Evolutionary conservation across 345 rosid species (phyloP).

Genomic region (Kandelia obovata): DNA sequence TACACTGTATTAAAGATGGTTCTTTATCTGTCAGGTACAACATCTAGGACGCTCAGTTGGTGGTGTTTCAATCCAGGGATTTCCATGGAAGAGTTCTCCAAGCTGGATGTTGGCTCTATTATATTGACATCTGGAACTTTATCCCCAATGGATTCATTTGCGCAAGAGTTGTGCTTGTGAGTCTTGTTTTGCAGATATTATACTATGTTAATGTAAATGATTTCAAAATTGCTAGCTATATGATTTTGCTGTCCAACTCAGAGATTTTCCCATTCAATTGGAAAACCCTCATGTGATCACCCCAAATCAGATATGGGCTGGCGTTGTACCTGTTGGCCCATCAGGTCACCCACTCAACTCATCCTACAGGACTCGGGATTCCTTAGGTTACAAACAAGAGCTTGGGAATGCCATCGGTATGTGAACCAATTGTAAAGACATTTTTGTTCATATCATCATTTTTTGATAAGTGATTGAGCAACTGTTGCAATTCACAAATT

Average conservation of each 20-base stretch:
- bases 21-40: constrained; percentile 54
- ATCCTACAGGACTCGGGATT: constrained; percentile 72
- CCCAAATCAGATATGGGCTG: constrained; percentile 88
- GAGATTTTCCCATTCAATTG: constrained; percentile 83
- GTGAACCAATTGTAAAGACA: constrained; percentile 16
- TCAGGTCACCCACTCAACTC: constrained; percentile 78
- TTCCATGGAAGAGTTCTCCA: constrained; percentile 78
- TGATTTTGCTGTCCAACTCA: constrained; percentile 34
- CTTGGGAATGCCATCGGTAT: constrained; percentile 95
- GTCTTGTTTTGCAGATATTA: constrained; percentile 24
- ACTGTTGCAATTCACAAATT: constrained; percentile 13
- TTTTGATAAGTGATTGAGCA: background rate
- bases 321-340: constrained; percentile 85
- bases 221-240: constrained; percentile 24
- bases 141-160: constrained; percentile 92
- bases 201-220: constrained; percentile 10
- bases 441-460: background rate
- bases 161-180: constrained; percentile 84
- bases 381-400: constrained; percentile 85
- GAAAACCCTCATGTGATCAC: constrained; percentile 99
- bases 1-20: background rate
- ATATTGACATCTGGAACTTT: constrained; percentile 95
- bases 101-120: constrained; percentile 76
- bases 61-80: constrained; percentile 99
- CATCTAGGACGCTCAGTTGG: constrained; percentile 88